Conservation (phyloP, 2,329 filamentous ascomycete species). For the Malbranchea cinnamomea region DNA sequence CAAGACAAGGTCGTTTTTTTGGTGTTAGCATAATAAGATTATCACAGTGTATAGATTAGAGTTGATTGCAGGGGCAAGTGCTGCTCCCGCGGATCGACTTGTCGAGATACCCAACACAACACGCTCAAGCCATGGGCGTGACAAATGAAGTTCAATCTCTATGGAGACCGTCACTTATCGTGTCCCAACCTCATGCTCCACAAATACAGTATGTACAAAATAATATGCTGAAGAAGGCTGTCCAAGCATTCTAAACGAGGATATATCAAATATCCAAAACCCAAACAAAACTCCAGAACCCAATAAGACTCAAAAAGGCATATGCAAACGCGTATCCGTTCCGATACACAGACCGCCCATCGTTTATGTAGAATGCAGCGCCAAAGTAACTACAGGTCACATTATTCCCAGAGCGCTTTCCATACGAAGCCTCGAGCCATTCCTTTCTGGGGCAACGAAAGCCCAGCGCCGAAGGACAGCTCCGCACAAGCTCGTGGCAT, state of each 20-base stretch:
- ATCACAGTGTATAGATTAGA: no score
- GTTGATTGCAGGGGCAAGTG: no score
- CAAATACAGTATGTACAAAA: no score
- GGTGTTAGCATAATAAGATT: neutral
- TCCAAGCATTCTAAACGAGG: no score
- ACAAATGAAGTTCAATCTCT: no score
- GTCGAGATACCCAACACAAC: no score
- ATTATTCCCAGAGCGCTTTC: constrained; percentile 22
- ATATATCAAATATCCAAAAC: constrained; percentile 3
- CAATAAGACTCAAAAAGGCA: constrained; percentile 6
- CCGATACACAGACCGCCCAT: neutral
- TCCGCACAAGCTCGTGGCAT: constrained; percentile 73
- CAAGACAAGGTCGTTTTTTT: neutral
- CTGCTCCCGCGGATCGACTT: no score
- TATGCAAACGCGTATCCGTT: no score
- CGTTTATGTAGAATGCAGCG: constrained; percentile 37
- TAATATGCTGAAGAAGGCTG: no score
- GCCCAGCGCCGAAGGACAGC: constrained; percentile 60
- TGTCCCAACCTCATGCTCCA: no score
- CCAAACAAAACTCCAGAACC: constrained; percentile 11
- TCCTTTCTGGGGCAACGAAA: constrained; percentile 56
- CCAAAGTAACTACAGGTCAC: constrained; percentile 49
- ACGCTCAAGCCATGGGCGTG: no score
- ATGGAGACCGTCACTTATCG: no score
- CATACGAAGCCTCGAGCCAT: constrained; percentile 38